Conservation (phyloP, 768 basidiomycete genomes). For the Boletus fagicola region DNA sequence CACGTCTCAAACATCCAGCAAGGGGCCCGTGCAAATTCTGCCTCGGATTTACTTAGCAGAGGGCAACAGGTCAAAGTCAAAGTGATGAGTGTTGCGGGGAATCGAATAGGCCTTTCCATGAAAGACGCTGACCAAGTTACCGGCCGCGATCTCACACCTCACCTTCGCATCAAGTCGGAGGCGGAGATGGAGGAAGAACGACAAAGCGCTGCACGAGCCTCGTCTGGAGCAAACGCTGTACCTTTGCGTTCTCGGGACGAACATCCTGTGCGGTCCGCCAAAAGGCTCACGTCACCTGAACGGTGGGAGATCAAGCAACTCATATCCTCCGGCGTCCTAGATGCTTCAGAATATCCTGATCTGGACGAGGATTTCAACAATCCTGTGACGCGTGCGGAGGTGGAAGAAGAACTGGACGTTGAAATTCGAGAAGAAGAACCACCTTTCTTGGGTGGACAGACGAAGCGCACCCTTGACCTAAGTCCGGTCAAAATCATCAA, state of each 20-base stretch:
- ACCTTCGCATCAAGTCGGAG: slow-evolving; percentile 91
- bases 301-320: slow-evolving; percentile 99
- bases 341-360: slow-evolving; percentile 91
- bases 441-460: slow-evolving; percentile 93
- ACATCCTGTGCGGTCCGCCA: slow-evolving; percentile 68
- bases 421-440: slow-evolving; percentile 98
- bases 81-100: slow-evolving; percentile 89
- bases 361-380: slow-evolving; percentile 83
- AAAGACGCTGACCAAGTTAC: slow-evolving; percentile 94
- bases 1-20: slow-evolving; percentile 92
- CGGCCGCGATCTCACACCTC: slow-evolving; percentile 90
- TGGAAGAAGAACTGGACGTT: slow-evolving; percentile 96
- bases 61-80: slow-evolving; percentile 92
- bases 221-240: slow-evolving; percentile 84
- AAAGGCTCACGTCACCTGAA: slow-evolving; percentile 92
- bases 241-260: slow-evolving; percentile 61
- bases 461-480: slow-evolving; percentile 90
- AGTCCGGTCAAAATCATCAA: slow-evolving; percentile 98
- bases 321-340: slow-evolving; percentile 90
- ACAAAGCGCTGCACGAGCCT: slow-evolving; percentile 54
- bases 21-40: slow-evolving; percentile 81
- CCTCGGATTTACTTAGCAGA: slow-evolving; percentile 81
- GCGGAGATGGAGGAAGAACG: slow-evolving; percentile 89
- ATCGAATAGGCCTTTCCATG: slow-evolving; percentile 85
- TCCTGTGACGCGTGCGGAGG: slow-evolving; percentile 74